Conservation (phyloP, 169 alveolate genomes). For the Plasmodium gaboni region DNA sequence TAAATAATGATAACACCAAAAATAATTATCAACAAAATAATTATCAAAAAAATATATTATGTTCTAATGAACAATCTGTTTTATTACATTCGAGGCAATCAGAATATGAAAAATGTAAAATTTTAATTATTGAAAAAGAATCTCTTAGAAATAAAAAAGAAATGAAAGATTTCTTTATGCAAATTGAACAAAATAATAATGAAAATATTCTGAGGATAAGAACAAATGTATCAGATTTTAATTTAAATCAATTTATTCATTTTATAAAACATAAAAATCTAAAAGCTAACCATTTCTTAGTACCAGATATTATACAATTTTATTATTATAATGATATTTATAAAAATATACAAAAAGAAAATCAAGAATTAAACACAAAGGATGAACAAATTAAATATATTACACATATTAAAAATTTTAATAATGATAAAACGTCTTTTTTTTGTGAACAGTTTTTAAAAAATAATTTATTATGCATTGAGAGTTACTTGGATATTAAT, state of each 20-base stretch:
- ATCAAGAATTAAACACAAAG: background rate
- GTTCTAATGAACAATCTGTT: too few relatives aligned
- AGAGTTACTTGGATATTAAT: constrained; percentile 44
- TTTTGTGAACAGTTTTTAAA: constrained; percentile 9
- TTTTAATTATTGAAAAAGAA: constrained; percentile 54
- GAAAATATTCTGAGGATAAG: constrained; percentile 37
- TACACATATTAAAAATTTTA: background rate
- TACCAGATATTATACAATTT: constrained; percentile 37
- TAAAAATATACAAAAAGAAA: background rate
- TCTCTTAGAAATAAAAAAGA: constrained; percentile 57
- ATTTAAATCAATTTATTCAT: constrained; percentile 3
- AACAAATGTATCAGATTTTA: constrained; percentile 44
- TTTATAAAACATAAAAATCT: constrained; percentile 11
- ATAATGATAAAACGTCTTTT: background rate
- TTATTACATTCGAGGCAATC: too few relatives aligned
- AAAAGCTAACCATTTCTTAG: background rate
- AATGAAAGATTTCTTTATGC: constrained; percentile 54
- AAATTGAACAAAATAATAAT: constrained; percentile 14
- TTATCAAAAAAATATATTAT: too few relatives aligned
- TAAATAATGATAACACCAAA: too few relatives aligned
- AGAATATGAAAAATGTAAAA: constrained; percentile 18
- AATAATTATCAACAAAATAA: too few relatives aligned
- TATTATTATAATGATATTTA: constrained; percentile 43
- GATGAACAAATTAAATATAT: background rate
- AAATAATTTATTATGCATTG: constrained; percentile 3